Conservation (phyloP, 2,329 filamentous ascomycete genomes). For the Ophiostoma sp. region DNA sequence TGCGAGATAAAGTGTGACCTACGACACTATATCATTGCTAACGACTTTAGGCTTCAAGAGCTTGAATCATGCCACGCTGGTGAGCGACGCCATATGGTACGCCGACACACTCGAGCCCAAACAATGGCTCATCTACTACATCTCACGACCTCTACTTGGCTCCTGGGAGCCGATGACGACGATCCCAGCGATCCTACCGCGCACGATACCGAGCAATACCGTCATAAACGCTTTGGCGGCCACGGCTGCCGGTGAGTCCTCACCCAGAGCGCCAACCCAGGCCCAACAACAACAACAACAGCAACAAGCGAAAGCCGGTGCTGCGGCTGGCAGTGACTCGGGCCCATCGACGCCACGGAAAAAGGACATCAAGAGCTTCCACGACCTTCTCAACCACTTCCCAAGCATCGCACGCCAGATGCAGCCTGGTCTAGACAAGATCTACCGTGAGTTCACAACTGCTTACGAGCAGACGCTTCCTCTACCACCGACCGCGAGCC, state of each 20-base stretch:
- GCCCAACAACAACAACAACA: neutral
- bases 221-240: constrained; percentile 26
- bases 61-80: constrained; percentile 82
- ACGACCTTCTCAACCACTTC: constrained; percentile 85
- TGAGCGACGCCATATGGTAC: constrained; percentile 84
- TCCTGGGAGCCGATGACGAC: constrained; percentile 76
- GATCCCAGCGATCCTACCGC: constrained; percentile 61
- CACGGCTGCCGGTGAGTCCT: constrained; percentile 25
- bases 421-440: constrained; percentile 83
- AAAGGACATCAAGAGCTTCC: constrained; percentile 89
- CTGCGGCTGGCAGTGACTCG: constrained; percentile 43
- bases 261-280: constrained; percentile 13
- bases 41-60: constrained; percentile 86
- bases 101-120: constrained; percentile 84
- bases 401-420: constrained; percentile 96
- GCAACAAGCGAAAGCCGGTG: constrained; percentile 34
- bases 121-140: constrained; percentile 96
- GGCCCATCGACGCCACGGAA: constrained; percentile 60
- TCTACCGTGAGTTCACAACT: constrained; percentile 85
- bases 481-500: constrained; percentile 64
- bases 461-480: constrained; percentile 84
- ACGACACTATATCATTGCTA: neutral
- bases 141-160: constrained; percentile 84
- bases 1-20: too few species aligned
- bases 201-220: neutral